Conservation (phyloP, 208 protist species). For the Trypanosoma scelopori region DNA sequence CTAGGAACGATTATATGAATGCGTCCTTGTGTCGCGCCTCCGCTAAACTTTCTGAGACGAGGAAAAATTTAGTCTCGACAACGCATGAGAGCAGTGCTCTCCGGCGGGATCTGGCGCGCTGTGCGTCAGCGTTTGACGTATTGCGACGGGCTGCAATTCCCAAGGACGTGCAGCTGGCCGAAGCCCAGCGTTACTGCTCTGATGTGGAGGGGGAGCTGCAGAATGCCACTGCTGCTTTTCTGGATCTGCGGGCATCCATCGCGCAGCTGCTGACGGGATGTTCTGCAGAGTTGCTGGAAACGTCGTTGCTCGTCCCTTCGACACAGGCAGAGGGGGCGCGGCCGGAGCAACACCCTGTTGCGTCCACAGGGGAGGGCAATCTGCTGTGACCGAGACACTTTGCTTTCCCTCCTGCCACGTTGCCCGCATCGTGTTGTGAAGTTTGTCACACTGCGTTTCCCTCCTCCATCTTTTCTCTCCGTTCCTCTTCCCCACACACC, state of each 20-base stretch:
- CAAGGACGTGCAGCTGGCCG: constrained; percentile 2
- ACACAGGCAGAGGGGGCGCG: not conserved
- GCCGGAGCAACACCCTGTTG: no score
- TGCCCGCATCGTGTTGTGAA: no score
- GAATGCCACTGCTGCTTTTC: not conserved
- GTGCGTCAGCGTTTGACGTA: not conserved
- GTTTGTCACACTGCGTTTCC: no score
- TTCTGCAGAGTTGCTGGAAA: not conserved
- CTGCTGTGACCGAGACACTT: no score
- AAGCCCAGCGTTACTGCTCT: constrained; percentile 6
- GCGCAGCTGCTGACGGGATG: constrained; percentile 6
- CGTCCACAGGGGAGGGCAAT: not conserved
- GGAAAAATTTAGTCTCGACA: not conserved
- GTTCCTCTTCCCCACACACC: no score
- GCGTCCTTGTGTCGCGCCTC: not conserved
- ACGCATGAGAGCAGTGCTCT: not conserved
- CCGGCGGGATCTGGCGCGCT: not conserved
- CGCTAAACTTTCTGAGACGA: not conserved
- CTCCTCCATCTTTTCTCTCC: no score
- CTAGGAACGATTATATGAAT: not conserved
- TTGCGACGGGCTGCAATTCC: not conserved
- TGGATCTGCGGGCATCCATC: not conserved
- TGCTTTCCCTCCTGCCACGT: no score
- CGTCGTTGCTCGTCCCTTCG: constrained; percentile 1
- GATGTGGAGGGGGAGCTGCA: constrained; percentile 11